A percentile compares a stretch with the other conserved stretches of the same genome.
Evolutionary conservation across 176 grass and related monocot genomes (phyloP).

Genomic region (Neostapfia colusana): DNA sequence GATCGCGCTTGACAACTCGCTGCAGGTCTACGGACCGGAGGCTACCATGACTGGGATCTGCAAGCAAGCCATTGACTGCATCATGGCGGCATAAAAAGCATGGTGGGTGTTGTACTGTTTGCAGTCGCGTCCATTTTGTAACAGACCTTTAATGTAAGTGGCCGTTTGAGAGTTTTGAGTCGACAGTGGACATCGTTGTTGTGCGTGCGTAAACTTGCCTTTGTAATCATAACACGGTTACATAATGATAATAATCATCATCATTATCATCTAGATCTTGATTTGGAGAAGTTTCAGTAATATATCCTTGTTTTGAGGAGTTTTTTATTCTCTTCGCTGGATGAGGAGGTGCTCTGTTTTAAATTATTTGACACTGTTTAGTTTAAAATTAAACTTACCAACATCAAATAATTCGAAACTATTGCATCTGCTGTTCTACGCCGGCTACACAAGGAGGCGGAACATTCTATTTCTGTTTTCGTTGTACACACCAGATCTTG

Average conservation of each 20-base stretch:
- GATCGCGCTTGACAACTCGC: slow-evolving; percentile 26
- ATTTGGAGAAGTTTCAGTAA: neutral
- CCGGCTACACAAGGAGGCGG: no score
- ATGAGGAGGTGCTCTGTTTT: no score
- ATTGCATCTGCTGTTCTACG: no score
- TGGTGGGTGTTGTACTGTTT: neutral
- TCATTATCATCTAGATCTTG: slow-evolving; percentile 33
- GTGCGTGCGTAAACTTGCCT: neutral
- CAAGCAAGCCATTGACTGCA: slow-evolving; percentile 89
- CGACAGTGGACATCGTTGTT: slow-evolving; percentile 22
- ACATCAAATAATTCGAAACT: no score
- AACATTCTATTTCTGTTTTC: no score
- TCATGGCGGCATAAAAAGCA: slow-evolving; percentile 59
- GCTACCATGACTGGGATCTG: slow-evolving; percentile 97
- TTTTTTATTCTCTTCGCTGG: no score
- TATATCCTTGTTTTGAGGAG: neutral
- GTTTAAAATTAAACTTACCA: no score
- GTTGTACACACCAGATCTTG: no score
- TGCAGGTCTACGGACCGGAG: slow-evolving; percentile 91
- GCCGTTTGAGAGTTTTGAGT: slow-evolving; percentile 6
- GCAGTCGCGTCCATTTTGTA: slow-evolving; percentile 19
- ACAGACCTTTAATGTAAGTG: neutral
- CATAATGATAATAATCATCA: no score
- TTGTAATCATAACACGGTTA: neutral
- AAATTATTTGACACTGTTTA: no score